Conservation (phyloP, 805 yeast species). For the Saturnispora silvae region DNA sequence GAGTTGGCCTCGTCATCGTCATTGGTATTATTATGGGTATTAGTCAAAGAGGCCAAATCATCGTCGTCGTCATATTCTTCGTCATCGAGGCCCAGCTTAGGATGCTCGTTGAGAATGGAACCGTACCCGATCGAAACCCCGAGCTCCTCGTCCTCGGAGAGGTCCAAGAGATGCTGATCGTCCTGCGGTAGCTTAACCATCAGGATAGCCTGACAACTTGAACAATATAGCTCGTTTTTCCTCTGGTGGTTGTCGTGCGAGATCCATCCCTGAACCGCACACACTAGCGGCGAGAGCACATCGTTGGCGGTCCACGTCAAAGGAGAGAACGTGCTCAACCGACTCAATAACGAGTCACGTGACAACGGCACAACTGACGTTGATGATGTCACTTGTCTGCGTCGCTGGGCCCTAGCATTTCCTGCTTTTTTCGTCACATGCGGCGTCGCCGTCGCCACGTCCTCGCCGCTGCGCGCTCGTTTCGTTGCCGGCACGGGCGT, state of each 20-base stretch:
- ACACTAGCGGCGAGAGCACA: constrained; percentile 34
- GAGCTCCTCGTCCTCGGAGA: constrained; percentile 7
- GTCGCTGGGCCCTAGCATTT: background rate
- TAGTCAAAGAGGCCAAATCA: constrained; percentile 8
- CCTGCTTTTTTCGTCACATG: background rate
- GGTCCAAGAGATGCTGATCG: constrained; percentile 1
- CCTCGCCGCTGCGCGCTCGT: too few species aligned
- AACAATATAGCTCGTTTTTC: constrained; percentile 27
- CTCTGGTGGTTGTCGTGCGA: constrained; percentile 24
- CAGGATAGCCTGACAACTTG: constrained; percentile 25
- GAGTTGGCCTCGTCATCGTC: background rate
- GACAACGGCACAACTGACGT: constrained; percentile 4
- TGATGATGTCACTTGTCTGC: background rate
- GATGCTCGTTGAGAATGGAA: constrained; percentile 4
- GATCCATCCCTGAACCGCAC: constrained; percentile 46
- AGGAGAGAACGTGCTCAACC: constrained; percentile 35
- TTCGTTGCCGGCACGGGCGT: too few species aligned
- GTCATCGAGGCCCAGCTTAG: background rate
- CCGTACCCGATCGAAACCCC: constrained; percentile 7
- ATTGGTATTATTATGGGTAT: background rate
- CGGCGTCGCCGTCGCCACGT: too few species aligned
- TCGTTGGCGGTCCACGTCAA: constrained; percentile 36
- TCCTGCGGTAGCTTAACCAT: constrained; percentile 15
- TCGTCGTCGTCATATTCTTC: constrained; percentile 16
- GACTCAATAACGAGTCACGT: constrained; percentile 23